These are phyloP conservation scores for Bassia scoparia DNA, from an alignment of 148 eudicot species.

Conservation along the genomic window DNA sequence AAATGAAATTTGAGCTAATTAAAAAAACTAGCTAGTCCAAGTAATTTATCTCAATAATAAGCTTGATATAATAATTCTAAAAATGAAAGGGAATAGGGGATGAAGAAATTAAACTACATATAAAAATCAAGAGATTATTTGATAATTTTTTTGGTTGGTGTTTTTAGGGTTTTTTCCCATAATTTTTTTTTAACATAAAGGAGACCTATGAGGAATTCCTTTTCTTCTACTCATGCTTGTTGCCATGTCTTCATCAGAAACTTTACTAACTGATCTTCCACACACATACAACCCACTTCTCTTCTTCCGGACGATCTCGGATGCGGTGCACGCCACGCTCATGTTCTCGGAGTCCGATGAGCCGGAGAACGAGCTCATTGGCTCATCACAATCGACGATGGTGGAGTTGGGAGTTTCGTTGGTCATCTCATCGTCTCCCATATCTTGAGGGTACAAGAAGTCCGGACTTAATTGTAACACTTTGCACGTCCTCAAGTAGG, in stretches of 20 bases:
- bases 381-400: constrained; percentile 65
- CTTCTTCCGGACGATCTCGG: constrained; percentile 70
- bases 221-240: constrained; percentile 91
- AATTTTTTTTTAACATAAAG: constrained; percentile 47
- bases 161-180: neutral
- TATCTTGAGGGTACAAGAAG: constrained; percentile 84
- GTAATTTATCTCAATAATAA: too few relatives aligned
- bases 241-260: constrained; percentile 84
- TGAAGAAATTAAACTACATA: neutral
- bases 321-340: constrained; percentile 50
- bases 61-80: neutral
- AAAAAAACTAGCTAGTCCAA: too few relatives aligned
- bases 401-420: constrained; percentile 66
- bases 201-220: constrained; percentile 91
- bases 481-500: constrained; percentile 70
- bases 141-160: neutral
- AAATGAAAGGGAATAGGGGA: neutral
- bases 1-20: constrained; percentile 19
- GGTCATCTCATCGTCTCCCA: constrained; percentile 69
- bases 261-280: constrained; percentile 52
- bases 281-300: constrained; percentile 64
- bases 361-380: constrained; percentile 63
- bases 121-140: constrained; percentile 14
- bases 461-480: constrained; percentile 76
- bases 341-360: constrained; percentile 74